Evolutionary conservation across 1,284 basidiomycete genomes (phyloP), one percentile per base, ranked within the genome.

Genomic region (Trametes pubescens): DNA sequence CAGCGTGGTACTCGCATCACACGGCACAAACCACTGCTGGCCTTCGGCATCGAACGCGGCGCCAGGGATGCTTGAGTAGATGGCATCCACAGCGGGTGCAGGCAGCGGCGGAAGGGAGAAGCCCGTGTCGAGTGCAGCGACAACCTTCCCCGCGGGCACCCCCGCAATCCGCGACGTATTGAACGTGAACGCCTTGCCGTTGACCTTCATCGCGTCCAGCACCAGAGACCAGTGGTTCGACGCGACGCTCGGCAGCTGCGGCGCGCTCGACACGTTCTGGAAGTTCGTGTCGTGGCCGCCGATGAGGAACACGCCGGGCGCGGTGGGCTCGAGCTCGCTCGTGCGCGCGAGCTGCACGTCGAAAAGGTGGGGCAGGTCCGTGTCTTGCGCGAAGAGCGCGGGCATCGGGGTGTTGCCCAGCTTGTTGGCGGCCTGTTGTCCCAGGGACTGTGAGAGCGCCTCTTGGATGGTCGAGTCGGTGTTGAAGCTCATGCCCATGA

Each of bases 221-320:
- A 72, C 59, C 11, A 74, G 62, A 10, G 68, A 70, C 76, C 75
- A 77, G 13, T 74, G 68, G 18, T 72, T 89, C 83, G 76, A 70
- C 64, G 68, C 72, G 83, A 52, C 90, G 82, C 69, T 83, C 78
- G 60, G 65, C 13, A 76, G 72, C 65, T 71, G 66, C 16, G 74
- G 72, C 49, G 73, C 69, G 44, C 65, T 21, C 3, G 56, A 43
- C 38, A 77, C 65, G 16, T 61, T 53, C 51, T 67, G 64, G 62
- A 68, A 70, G 34, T 69, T 69, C 7, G 59, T 32, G 38, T 71
- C 68, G 64, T 74, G 72, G 48, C 74, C 74, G 43, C 72, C 69
- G 55, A 77, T 74, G 16, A 73, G 69, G 72, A 77, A 76, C 14
- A 66, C 58, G 14, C 76, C 75, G 24, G 72, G 70, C 21, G 68